Base-by-base conservation (phyloP, 345 rosid genomes). In the Heritiera fomes region DNA sequence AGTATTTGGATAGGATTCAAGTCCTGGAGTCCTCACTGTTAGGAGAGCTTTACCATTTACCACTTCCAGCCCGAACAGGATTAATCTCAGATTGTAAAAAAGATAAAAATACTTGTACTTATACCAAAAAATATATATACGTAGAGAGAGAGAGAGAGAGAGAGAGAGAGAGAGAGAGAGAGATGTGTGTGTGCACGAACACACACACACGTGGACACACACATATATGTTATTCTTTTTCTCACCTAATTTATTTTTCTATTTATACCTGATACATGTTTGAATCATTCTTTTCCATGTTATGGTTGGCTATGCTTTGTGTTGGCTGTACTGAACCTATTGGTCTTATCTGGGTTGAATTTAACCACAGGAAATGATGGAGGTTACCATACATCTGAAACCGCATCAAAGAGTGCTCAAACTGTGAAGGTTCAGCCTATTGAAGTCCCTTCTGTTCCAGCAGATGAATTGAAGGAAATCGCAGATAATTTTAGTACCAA, bases 401-500 rank as follows among this genome's bases (percentile, higher is more conserved):
- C 87, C n/a, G 85, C 89, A 60, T 84, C 87, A 8, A 91, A 86
- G 87, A 87, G 88, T 13, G 79, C 88, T 68, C 89, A 85, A 78
- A 56, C 85, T 67, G 88, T 89, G 75, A 92, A 87, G 75, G 79
- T 89, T 82, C 93, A 87, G 85, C 97, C 94, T n/a, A 88, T 89
- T 63, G 92, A 92, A 87, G 97, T 92, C 79, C 93, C 97, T 79
- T 79, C 65, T 59, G 81, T 90, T 82, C 78, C 85, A 70, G 75
- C 73, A 40, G 85, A 79, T 81, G 93, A 90, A 78, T 75, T 92
- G 49, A 89, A 81, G 81, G 97, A 90, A 78, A 80, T 90, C 45
- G 89, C 97, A 0, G 88, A 87, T 8, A 90, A 90, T 76, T 92
- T 88, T 80, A 89, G 86, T 46, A 52, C 88, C 0, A 76, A 49